Evolutionary conservation across 1,284 basidiomycete genomes (phyloP).

Genomic region (Ustilago cynodontis): DNA sequence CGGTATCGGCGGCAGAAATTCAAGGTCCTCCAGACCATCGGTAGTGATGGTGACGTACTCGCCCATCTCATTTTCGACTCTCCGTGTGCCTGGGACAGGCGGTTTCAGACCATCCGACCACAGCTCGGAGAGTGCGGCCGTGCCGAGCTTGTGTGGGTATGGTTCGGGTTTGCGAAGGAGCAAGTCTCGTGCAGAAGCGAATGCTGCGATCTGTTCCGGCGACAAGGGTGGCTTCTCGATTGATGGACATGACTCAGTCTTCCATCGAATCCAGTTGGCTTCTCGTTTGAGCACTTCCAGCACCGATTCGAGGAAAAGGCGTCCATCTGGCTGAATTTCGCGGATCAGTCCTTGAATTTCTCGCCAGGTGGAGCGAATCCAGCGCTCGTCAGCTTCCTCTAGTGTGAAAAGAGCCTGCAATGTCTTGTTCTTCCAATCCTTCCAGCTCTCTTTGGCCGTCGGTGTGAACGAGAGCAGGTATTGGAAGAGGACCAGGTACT

Average conservation of each 20-base stretch:
- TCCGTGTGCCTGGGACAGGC: slow-evolving; percentile 37
- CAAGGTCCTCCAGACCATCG: slow-evolving; percentile 66
- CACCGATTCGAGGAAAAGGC: slow-evolving; percentile 55
- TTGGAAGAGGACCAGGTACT: slow-evolving; percentile 83
- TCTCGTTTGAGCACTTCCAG: slow-evolving; percentile 58
- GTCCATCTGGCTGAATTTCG: slow-evolving; percentile 59
- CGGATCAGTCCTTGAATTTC: slow-evolving; percentile 57
- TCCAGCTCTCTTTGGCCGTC: slow-evolving; percentile 76
- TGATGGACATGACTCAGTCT: slow-evolving; percentile 61
- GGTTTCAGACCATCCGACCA: slow-evolving; percentile 65
- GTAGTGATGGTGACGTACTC: slow-evolving; percentile 49
- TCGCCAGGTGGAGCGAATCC: slow-evolving; percentile 63
- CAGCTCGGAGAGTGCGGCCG: slow-evolving; percentile 61
- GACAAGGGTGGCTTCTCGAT: slow-evolving; percentile 58
- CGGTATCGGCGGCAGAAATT: slow-evolving; percentile 53
- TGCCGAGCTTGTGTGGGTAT: slow-evolving; percentile 60
- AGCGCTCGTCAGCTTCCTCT: slow-evolving; percentile 57
- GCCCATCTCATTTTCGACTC: slow-evolving; percentile 58
- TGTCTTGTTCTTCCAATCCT: slow-evolving; percentile 69
- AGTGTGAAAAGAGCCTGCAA: slow-evolving; percentile 54
- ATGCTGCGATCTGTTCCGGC: slow-evolving; percentile 42
- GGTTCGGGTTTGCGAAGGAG: slow-evolving; percentile 34
- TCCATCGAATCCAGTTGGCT: slow-evolving; percentile 65
- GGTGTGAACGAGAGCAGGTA: slow-evolving; percentile 84
- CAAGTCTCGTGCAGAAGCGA: slow-evolving; percentile 33